A percentile compares a stretch with the other conserved stretches of the same genome.
Evolutionary conservation across 768 basidiomycete genomes (phyloP).

Genomic region (Mycena chlorophos): DNA sequence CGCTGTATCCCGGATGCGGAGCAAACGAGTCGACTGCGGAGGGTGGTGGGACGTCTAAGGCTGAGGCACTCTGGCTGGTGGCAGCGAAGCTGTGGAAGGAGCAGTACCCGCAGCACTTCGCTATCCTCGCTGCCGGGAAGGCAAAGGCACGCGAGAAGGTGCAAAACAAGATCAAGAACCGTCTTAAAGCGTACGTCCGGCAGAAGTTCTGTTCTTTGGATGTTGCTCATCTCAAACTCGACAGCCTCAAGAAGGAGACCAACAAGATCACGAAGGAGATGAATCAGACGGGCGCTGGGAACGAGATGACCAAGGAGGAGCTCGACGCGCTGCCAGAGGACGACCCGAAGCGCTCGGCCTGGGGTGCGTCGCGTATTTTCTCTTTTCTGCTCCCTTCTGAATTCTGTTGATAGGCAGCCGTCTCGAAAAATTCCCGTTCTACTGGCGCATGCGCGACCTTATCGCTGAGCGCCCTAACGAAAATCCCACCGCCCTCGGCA

Average conservation of each 20-base stretch:
- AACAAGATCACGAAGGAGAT: neutral
- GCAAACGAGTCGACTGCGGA: neutral
- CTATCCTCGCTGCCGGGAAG: neutral
- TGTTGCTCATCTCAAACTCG: neutral
- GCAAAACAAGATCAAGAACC: constrained; percentile 1
- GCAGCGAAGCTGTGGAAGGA: neutral
- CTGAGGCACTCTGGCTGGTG: neutral
- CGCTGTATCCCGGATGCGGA: neutral
- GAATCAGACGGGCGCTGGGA: neutral
- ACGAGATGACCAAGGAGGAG: constrained; percentile 5
- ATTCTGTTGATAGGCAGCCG: neutral
- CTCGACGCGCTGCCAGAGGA: neutral
- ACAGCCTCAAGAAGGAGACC: neutral
- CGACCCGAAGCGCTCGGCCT: neutral
- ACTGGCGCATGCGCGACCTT: neutral
- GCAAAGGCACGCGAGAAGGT: neutral
- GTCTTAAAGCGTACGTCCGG: neutral
- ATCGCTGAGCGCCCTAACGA: neutral
- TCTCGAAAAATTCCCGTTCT: neutral
- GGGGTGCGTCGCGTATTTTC: neutral
- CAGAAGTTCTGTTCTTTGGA: neutral
- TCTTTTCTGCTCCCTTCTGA: neutral
- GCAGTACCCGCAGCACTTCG: neutral
- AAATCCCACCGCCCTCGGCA: neutral
- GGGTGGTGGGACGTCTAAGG: neutral